Percentiles rank a stretch among this genome's conserved stretches.
Conservation (phyloP, 2,329 filamentous ascomycete genomes). For the Colletotrichum spaethianum region DNA sequence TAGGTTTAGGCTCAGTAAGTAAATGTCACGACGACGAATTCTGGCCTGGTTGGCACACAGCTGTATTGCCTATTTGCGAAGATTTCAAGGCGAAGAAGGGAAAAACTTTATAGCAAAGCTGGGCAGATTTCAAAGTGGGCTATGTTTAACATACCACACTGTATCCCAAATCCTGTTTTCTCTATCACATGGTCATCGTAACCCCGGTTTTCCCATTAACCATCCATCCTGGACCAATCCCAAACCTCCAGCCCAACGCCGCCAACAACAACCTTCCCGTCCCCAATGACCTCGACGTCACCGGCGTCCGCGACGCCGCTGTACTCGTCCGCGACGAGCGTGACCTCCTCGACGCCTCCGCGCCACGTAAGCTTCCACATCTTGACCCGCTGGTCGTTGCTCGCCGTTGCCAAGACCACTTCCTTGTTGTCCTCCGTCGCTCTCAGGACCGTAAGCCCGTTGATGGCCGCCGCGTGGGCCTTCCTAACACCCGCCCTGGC, state of each 20-base stretch:
- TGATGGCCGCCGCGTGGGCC: slow-evolving; percentile 82
- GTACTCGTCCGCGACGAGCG: slow-evolving; percentile 64
- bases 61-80: no score
- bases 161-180: background rate
- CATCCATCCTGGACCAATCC: slow-evolving; percentile 42
- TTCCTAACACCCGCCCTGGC: slow-evolving; percentile 58
- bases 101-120: no score
- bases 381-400: slow-evolving; percentile 75
- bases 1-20: no score
- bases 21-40: no score
- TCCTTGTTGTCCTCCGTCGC: slow-evolving; percentile 30
- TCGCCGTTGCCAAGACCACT: slow-evolving; percentile 57
- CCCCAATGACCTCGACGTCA: slow-evolving; percentile 59
- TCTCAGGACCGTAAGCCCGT: slow-evolving; percentile 62
- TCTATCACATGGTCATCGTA: background rate
- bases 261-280: slow-evolving; percentile 54
- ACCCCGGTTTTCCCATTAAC: background rate
- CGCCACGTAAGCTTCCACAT: slow-evolving; percentile 59
- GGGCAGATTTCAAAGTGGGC: no score
- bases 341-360: slow-evolving; percentile 46
- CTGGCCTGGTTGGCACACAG: no score
- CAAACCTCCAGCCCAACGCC: slow-evolving; percentile 65
- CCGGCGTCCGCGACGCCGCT: slow-evolving; percentile 74
- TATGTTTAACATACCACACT: no score
- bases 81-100: no score